A percentile compares a stretch with the other conserved stretches of the same genome.
phyloP scores from a whole-genome alignment of 805 yeast genomes.

The Lipomyces anomalus region DNA sequence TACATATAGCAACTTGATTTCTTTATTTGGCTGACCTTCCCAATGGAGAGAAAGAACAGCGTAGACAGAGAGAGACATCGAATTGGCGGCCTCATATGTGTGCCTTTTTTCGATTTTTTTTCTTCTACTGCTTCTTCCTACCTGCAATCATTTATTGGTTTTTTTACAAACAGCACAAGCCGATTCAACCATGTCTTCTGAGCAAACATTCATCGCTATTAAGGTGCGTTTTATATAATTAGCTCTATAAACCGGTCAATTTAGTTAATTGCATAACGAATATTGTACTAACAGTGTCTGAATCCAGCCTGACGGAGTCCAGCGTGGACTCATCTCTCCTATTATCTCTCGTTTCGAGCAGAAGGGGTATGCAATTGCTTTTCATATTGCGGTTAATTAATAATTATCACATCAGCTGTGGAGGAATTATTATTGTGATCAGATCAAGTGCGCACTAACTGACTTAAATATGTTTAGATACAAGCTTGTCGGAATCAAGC shows the following conservation, averaged over 20 bases:
- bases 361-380: conserved; percentile 48
- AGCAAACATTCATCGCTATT: conserved; percentile 38
- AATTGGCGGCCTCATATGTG: no score
- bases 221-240: conserved; percentile 29
- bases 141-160: neutral
- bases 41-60: no score
- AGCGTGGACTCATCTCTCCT: conserved; percentile 90
- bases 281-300: neutral
- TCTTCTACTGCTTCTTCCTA: no score
- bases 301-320: conserved; percentile 93
- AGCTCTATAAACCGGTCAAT: neutral
- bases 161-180: neutral
- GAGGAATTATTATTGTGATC: neutral
- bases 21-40: no score
- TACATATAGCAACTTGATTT: no score
- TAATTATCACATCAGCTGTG: neutral
- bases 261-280: neutral
- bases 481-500: conserved; percentile 94
- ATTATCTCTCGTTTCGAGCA: conserved; percentile 90
- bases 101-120: no score
- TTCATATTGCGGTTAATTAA: neutral
- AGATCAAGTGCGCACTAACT: neutral
- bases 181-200: conserved; percentile 13
- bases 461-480: conserved; percentile 40
- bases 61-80: no score